Percentiles rank a stretch among this genome's conserved stretches.
These are phyloP conservation scores for Leccinum cinnamomeum DNA, from an alignment of 1,284 basidiomycete genomes.

Conservation along the genomic window DNA sequence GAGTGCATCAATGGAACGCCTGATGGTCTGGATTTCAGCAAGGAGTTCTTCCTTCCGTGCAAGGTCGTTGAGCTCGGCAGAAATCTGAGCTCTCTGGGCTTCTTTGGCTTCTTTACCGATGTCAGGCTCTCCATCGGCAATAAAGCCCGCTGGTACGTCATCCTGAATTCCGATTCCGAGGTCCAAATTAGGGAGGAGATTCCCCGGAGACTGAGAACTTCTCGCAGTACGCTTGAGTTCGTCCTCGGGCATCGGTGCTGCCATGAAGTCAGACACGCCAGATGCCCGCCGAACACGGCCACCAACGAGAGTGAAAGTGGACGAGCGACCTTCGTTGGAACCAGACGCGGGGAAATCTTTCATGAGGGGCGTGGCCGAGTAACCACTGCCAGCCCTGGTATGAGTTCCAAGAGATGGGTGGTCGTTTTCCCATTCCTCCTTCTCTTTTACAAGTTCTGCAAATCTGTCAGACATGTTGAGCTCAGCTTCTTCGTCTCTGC, in stretches of 20 bases:
- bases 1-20: slow-evolving; percentile 72
- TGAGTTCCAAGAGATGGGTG: slow-evolving; percentile 66
- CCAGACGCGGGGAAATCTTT: slow-evolving; percentile 56
- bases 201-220: slow-evolving; percentile 47
- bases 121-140: slow-evolving; percentile 39
- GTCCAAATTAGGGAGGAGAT: slow-evolving; percentile 69
- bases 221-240: slow-evolving; percentile 53
- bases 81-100: slow-evolving; percentile 40
- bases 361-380: slow-evolving; percentile 56
- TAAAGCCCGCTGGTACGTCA: slow-evolving; percentile 69
- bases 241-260: slow-evolving; percentile 57
- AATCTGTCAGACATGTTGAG: slow-evolving; percentile 73
- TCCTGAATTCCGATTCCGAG: slow-evolving; percentile 70
- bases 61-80: slow-evolving; percentile 55
- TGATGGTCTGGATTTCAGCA: slow-evolving; percentile 74
- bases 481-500: slow-evolving; percentile 75
- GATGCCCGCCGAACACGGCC: slow-evolving; percentile 59
- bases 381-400: slow-evolving; percentile 58
- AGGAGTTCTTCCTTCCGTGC: slow-evolving; percentile 68
- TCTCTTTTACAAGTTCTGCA: slow-evolving; percentile 66
- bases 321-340: slow-evolving; percentile 49
- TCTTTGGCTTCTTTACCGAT: slow-evolving; percentile 37
- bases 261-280: slow-evolving; percentile 69
- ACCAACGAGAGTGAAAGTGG: slow-evolving; percentile 49
- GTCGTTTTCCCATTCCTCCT: slow-evolving; percentile 84